Percentiles rank a stretch among this genome's conserved stretches.
These are phyloP conservation scores for Wickerhamomyces bisporus DNA, from an alignment of 805 yeast species.

Conservation along the genomic window DNA sequence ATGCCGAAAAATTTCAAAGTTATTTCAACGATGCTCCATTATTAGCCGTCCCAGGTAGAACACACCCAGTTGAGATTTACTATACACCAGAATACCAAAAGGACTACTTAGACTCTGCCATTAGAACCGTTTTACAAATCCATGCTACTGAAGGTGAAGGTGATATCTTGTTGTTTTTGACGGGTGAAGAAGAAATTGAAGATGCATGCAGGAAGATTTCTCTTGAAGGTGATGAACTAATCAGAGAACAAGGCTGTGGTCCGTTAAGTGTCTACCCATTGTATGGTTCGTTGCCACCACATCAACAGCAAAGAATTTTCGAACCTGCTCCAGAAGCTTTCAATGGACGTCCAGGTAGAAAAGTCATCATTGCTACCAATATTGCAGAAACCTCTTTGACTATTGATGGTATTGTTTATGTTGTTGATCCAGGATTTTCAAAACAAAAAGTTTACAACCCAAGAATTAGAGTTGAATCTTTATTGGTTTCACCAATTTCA, in stretches of 20 bases:
- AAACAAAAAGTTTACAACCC: slow-evolving; percentile 97
- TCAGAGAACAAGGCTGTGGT: slow-evolving; percentile 87
- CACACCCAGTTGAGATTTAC: slow-evolving; percentile 94
- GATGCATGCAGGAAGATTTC: slow-evolving; percentile 89
- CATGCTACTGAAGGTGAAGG: slow-evolving; percentile 97
- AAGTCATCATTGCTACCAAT: slow-evolving; percentile 86
- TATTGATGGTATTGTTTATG: slow-evolving; percentile 95
- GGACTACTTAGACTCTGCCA: slow-evolving; percentile 91
- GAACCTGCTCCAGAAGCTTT: slow-evolving; percentile 78
- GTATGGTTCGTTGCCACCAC: slow-evolving; percentile 95
- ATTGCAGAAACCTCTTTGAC: slow-evolving; percentile 98
- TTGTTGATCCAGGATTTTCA: slow-evolving; percentile 95
- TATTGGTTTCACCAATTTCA: slow-evolving; percentile 92
- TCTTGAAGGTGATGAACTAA: slow-evolving; percentile 82
- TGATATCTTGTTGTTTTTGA: slow-evolving; percentile 78
- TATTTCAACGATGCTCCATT: slow-evolving; percentile 91
- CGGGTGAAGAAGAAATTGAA: slow-evolving; percentile 98
- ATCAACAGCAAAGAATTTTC: slow-evolving; percentile 90
- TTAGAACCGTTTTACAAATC: slow-evolving; percentile 90
- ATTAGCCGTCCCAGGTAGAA: slow-evolving; percentile 96
- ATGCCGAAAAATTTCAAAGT: slow-evolving; percentile 90
- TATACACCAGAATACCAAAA: slow-evolving; percentile 96
- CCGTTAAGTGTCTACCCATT: slow-evolving; percentile 87
- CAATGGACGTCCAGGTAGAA: slow-evolving; percentile 90
- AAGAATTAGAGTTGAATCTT: slow-evolving; percentile 89